Conservation (phyloP, 148 eudicot genomes). For the Polygonum aviculare region DNA sequence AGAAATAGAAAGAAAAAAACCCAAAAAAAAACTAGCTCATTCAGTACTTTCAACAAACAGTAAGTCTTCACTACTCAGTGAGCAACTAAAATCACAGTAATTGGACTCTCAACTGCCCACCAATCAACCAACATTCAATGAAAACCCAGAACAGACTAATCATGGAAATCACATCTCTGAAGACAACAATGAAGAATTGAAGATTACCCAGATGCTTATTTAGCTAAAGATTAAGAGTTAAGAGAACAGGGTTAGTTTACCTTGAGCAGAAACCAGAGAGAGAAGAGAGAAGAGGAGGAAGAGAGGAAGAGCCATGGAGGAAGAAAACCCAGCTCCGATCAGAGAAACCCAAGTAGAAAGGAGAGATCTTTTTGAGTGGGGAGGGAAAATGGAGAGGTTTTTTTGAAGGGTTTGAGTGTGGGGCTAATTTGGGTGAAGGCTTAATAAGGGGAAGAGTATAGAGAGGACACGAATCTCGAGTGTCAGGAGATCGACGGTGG, state of each 20-base stretch:
- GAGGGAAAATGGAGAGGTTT: neutral
- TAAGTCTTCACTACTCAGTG: neutral
- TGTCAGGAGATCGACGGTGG: neutral
- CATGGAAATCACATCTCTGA: neutral
- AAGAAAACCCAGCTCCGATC: neutral
- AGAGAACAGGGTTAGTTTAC: neutral
- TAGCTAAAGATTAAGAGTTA: neutral
- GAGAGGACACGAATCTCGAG: neutral
- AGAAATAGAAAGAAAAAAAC: neutral
- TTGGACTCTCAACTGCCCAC: neutral
- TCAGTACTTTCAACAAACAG: neutral
- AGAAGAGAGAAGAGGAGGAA: neutral
- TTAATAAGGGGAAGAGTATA: neutral
- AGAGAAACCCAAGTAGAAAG: neutral
- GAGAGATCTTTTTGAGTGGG: neutral
- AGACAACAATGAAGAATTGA: neutral
- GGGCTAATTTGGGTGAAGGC: neutral
- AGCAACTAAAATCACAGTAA: neutral
- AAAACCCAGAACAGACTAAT: neutral
- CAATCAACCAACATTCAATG: neutral
- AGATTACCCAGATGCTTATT: neutral
- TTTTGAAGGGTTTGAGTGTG: neutral
- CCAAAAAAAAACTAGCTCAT: neutral
- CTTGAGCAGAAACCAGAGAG: neutral
- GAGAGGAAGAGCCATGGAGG: neutral